Base-by-base conservation (phyloP, 257 asterid species). In the Solanum paucissectum region DNA sequence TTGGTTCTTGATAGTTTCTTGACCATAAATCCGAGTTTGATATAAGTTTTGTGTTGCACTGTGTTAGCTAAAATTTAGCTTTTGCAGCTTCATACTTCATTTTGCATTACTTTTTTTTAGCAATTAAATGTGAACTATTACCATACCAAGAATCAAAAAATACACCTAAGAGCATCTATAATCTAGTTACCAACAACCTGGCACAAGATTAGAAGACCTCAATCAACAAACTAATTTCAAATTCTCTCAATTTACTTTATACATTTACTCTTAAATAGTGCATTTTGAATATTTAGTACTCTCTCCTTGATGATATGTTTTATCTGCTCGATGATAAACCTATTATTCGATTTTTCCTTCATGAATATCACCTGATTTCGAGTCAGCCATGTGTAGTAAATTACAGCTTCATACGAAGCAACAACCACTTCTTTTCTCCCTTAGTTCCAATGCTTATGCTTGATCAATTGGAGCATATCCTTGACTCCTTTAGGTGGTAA, bases 391-490 rank as follows among this genome's bases (percentile, higher is more conserved):
- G 2, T 55, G 64, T 55, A 20, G 64, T 55, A 55, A 6, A 55
- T 55, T 18, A 20, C 64, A 3, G 5, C 25, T 55, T 55, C 11
- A 6, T 55, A 55, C 4, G 4, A 7, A 6, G 25, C 1, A 55
- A 0, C 1, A 7, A 7, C 25, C 11, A 20, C n/a, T 7, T 1
- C 1, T 20, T 20, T 55, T 20, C 10, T 55, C 0, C 3, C 25
- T 55, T 2, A 20, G 1, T 6, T 7, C 64, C 25, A 55, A 20
- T 55, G 11, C 9, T 55, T 55, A 7, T 55, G 9, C 11, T 20
- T 20, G n/a, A 7, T 55, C 64, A 7, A 3, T 6, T 2, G 0
- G 9, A 55, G 64, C n/a, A 55, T 55, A 3, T 20, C 64, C 4
- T 20, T 55, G 5, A 55, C 11, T 4, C 25, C 0, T 7, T 55